A percentile compares a stretch with the other conserved stretches of the same genome.
These are phyloP conservation scores for Blastocystis sp. DNA, from an alignment of 352 stramenopile species.

Conservation along the genomic window DNA sequence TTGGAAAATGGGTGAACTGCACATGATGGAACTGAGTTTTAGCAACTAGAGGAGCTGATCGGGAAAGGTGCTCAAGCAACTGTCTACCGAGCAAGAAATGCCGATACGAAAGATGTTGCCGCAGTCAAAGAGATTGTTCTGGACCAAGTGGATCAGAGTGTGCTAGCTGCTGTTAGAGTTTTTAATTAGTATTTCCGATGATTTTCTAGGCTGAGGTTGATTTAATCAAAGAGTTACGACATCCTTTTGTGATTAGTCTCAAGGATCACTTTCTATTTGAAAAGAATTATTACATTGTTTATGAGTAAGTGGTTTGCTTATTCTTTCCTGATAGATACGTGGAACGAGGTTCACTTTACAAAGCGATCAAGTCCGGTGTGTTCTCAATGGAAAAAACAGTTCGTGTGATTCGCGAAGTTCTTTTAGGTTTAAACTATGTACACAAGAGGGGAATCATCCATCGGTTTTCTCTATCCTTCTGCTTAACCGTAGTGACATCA, in stretches of 20 bases:
- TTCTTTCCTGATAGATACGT: constrained; percentile 70
- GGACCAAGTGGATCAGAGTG: background rate
- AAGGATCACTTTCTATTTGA: background rate
- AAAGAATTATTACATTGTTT: background rate
- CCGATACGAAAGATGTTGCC: background rate
- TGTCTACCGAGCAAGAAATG: constrained; percentile 28
- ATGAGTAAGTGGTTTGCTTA: background rate
- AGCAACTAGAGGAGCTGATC: constrained; percentile 11
- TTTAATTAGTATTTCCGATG: background rate
- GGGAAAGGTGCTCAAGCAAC: constrained; percentile 37
- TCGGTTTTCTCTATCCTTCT: background rate
- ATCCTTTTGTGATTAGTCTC: constrained; percentile 46
- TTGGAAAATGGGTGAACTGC: background rate
- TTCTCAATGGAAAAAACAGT: background rate
- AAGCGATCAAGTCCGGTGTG: constrained; percentile 73
- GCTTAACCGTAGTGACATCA: background rate
- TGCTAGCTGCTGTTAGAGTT: background rate
- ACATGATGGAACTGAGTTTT: background rate
- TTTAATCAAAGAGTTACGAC: background rate
- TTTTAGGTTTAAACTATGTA: constrained; percentile 2
- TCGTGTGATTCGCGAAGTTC: background rate
- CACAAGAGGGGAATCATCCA: constrained; percentile 22
- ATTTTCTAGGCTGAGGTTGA: background rate
- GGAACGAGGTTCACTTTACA: constrained; percentile 80
- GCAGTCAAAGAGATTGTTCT: constrained; percentile 35